Conservation (phyloP, 148 eudicot species). For the Amaranthus hypochondriacus region DNA sequence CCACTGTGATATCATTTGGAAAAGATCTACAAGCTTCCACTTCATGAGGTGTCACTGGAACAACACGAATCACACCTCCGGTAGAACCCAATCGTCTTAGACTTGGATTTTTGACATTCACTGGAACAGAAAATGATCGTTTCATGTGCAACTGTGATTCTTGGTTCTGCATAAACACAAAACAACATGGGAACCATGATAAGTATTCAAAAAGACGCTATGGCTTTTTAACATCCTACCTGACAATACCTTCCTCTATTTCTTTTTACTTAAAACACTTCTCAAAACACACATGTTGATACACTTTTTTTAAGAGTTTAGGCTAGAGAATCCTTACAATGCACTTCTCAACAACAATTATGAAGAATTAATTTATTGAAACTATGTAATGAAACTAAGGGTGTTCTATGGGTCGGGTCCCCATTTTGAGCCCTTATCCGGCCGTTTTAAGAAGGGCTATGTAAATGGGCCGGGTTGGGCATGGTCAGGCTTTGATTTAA, state of each 20-base stretch:
- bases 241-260: neutral
- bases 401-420: too few relatives aligned
- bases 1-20: slow-evolving; percentile 14
- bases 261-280: too few relatives aligned
- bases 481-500: too few relatives aligned
- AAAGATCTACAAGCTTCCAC: slow-evolving; percentile 7
- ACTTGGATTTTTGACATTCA: slow-evolving; percentile 31
- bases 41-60: slow-evolving; percentile 27
- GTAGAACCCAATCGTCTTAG: slow-evolving; percentile 29
- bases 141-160: slow-evolving; percentile 29
- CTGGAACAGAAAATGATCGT: slow-evolving; percentile 34
- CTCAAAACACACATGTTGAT: too few relatives aligned
- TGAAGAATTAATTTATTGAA: too few relatives aligned
- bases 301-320: too few relatives aligned
- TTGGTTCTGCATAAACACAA: slow-evolving; percentile 24
- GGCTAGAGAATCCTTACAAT: too few relatives aligned
- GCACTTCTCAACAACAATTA: too few relatives aligned
- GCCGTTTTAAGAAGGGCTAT: too few relatives aligned
- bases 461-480: too few relatives aligned
- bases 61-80: slow-evolving; percentile 31
- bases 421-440: too few relatives aligned
- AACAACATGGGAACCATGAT: neutral
- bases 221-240: neutral
- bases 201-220: neutral
- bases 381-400: too few relatives aligned